Conservation (phyloP, 371 early-diverging fungal genomes). For the Circinella umbellata region DNA sequence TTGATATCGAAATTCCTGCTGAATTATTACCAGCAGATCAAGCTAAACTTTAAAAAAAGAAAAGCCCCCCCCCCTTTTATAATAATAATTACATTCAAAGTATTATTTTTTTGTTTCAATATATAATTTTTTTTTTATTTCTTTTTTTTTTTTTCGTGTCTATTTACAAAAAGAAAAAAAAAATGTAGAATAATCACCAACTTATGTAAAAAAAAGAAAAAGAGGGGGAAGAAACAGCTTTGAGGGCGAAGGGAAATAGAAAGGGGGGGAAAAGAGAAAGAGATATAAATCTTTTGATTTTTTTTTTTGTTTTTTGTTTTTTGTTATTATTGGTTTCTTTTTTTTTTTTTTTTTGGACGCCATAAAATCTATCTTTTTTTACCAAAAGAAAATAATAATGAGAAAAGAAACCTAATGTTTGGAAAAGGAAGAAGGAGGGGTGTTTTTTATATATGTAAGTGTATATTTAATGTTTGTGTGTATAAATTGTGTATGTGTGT, state of each 20-base stretch:
- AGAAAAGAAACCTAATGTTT: not conserved
- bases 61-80: too few relatives aligned
- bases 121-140: slow-evolving; percentile 2
- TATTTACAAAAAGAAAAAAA: slow-evolving; percentile 13
- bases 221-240: not conserved
- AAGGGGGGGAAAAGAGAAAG: not conserved
- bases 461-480: not conserved
- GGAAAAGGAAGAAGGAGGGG: not conserved
- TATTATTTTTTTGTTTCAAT: not conserved
- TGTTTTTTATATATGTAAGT: not conserved
- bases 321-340: not conserved
- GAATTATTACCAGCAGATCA: slow-evolving; percentile 36
- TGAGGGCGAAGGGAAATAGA: too few relatives aligned
- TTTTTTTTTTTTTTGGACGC: not conserved
- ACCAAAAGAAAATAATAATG: not conserved
- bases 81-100: too few relatives aligned
- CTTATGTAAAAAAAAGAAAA: not conserved
- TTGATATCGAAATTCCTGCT: slow-evolving; percentile 65
- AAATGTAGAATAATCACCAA: not conserved
- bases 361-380: too few relatives aligned
- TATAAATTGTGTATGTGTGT: slow-evolving; percentile 1
- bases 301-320: not conserved
- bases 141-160: slow-evolving; percentile 1
- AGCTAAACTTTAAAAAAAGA: slow-evolving; percentile 52
- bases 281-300: not conserved